Base-by-base conservation (phyloP, 176 grass and related monocot species). In the Dendrocalamus sinicus region DNA sequence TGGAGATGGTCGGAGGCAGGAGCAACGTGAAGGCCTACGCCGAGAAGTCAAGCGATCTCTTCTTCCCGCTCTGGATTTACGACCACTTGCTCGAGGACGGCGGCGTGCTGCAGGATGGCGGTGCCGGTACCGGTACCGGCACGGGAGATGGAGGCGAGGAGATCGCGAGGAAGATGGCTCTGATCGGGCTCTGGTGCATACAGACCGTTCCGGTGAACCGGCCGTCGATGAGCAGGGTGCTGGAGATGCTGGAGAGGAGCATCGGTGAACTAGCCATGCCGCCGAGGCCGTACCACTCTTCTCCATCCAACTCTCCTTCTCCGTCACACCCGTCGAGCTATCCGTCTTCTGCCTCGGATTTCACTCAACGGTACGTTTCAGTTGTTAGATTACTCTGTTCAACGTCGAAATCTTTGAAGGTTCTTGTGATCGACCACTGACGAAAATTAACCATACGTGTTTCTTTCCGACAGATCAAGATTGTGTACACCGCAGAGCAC, bases 11-110 rank as follows among this genome's bases (percentile, higher is more conserved):
- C 43, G 87, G 87, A 91, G 91, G 84, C 1, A 50, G 81, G 72
- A 89, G 80, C 84, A 92, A 89, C 46, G 70, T n/a, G 2, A 89
- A 69, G 60, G 86, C 83, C 5, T 32, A 28, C 23, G 60, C 48
- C 12, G 75, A 84, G 48, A 73, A 83, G 8, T 67, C 67, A 0
- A 78, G 64, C 23, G 84, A 81, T n/a, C 12, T 86, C 26, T 94
- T 91, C 75, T 94, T 94, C 54, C 92, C 92, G n/a, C 89, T 80
- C 60, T 93, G 92, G 92, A 51, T 95, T 15, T 93, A 95, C 23
- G 94, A 95, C 12, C 72, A 86, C 53, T 47, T 93, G 40, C 67
- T 89, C 13, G 70, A 66, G 53, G 73, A 69, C 2, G 62, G 58
- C 23, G 60, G 63, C 14, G 65, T 89, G 45, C 61, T 87, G 14